Evolutionary conservation across 805 yeast species (phyloP).

Genomic region (Lachancea fermentati): DNA sequence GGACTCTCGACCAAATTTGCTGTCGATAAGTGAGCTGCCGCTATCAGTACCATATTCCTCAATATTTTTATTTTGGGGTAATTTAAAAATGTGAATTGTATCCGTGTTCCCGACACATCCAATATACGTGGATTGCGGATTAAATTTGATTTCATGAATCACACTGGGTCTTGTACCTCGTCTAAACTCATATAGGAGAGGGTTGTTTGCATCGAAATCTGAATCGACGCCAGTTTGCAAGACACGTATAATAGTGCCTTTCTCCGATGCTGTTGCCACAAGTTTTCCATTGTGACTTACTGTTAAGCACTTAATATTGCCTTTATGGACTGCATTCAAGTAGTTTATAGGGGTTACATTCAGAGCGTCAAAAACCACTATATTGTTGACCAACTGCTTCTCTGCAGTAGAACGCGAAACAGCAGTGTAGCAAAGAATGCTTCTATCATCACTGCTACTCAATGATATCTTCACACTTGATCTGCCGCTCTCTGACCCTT

Average conservation of each 20-base stretch:
- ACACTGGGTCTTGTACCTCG: slow-evolving; percentile 72
- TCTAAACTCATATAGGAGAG: slow-evolving; percentile 48
- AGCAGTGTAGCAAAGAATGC: slow-evolving; percentile 29
- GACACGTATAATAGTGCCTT: slow-evolving; percentile 66
- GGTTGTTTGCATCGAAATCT: slow-evolving; percentile 16
- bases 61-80: slow-evolving; percentile 38
- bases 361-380: slow-evolving; percentile 72
- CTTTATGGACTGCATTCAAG: slow-evolving; percentile 28
- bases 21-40: slow-evolving; percentile 3
- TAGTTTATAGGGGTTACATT: slow-evolving; percentile 65
- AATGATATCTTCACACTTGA: slow-evolving; percentile 18
- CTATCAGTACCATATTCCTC: slow-evolving; percentile 4
- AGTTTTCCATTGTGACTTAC: slow-evolving; percentile 53
- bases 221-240: slow-evolving; percentile 51
- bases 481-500: background rate
- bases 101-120: slow-evolving; percentile 82
- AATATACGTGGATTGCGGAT: slow-evolving; percentile 53
- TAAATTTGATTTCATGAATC: slow-evolving; percentile 64
- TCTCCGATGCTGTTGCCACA: slow-evolving; percentile 62
- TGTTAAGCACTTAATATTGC: slow-evolving; percentile 32
- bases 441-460: slow-evolving; percentile 28
- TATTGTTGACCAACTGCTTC: slow-evolving; percentile 36
- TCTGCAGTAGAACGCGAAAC: slow-evolving; percentile 19
- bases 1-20: slow-evolving; percentile 11
- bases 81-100: slow-evolving; percentile 80